Evolutionary conservation across 352 stramenopile genomes (phyloP).

Genomic region (Phytophthora vignae): DNA sequence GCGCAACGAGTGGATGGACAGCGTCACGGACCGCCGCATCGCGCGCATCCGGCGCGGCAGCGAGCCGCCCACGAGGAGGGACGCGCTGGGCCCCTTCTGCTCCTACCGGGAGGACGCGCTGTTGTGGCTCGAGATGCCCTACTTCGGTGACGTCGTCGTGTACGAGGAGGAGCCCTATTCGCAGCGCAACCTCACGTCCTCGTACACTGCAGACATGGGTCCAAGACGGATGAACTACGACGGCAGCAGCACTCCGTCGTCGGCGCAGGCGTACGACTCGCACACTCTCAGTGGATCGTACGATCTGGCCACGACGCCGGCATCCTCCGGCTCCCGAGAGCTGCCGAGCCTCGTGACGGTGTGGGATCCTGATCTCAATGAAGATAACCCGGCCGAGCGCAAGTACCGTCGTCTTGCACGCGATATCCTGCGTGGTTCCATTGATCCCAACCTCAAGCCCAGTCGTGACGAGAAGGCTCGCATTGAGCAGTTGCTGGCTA

Average conservation of each 20-base stretch:
- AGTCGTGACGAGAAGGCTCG: conserved; percentile 94
- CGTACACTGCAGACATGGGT: conserved; percentile 58
- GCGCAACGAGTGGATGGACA: conserved; percentile 93
- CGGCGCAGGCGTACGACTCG: conserved; percentile 43
- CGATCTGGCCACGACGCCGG: conserved; percentile 40
- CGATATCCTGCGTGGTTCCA: conserved; percentile 95
- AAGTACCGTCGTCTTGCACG: conserved; percentile 98
- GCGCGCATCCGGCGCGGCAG: conserved; percentile 82
- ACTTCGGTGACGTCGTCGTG: conserved; percentile 92
- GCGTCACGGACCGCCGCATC: conserved; percentile 87
- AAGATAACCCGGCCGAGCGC: conserved; percentile 95
- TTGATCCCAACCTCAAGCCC: conserved; percentile 98
- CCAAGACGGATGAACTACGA: conserved; percentile 51
- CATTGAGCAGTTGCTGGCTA: conserved; percentile 94
- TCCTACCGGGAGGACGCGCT: conserved; percentile 83
- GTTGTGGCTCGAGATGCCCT: conserved; percentile 91
- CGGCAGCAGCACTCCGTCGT: conserved; percentile 25
- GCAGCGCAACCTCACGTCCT: conserved; percentile 66
- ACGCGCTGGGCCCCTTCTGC: conserved; percentile 80
- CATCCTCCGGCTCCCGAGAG: conserved; percentile 44
- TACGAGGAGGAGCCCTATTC: conserved; percentile 94
- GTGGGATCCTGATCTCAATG: conserved; percentile 88
- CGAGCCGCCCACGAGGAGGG: conserved; percentile 74
- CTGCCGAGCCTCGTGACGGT: conserved; percentile 71
- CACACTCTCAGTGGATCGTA: conserved; percentile 62